Evolutionary conservation across 805 yeast species (phyloP), one percentile per base, ranked within the genome.

Genomic region (Schwanniomyces vanrijiae): DNA sequence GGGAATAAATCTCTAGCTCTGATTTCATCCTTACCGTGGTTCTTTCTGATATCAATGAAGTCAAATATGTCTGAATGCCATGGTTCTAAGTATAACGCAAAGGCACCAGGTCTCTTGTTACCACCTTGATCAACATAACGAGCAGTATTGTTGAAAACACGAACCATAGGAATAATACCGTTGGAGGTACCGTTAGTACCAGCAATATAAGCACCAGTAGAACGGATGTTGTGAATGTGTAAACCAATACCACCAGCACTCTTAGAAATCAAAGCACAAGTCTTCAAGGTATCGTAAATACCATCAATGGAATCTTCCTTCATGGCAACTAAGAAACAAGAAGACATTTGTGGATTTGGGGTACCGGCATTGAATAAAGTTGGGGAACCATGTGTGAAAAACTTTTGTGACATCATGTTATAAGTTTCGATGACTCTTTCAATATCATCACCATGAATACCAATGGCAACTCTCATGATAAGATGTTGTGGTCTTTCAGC

Each of bases 111-210:
- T 63, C 85, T 69, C 66, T 80, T 80, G 65, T 80, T 80, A 55
- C 85, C 85, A 61, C 85, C 85, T 64, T 80, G 85, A 58, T 80
- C 85, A 38, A 80, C 85, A 56, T 80, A 80, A 61, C 84, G 72
- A 31, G 85, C 85, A 34, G 85, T 80, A 60, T 78, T 80, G 65
- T 80, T 80, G 68, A 80, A 80, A 21, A 80, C 85, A 60, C 84
- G 73, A 37, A 80, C 75, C 85, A 80, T 80, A 35, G 85, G 85
- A 51, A 80, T 78, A 43, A 80, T 73, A 52, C 85, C 85, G 59
- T 78, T 80, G 34, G 84, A 80, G 25, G 83, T 78, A 60, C 85
- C 85, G 59, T 80, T 80, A 25, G 84, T 78, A 55, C 83, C 83
- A 41, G 84, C 81, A 57, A 80, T 80, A 60, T 78, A 80, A 22